A percentile compares a stretch with the other conserved stretches of the same genome.
phyloP scores from a whole-genome alignment of 2,329 filamentous ascomycete species.

The Hymenotorrendiella dingleyae region DNA sequence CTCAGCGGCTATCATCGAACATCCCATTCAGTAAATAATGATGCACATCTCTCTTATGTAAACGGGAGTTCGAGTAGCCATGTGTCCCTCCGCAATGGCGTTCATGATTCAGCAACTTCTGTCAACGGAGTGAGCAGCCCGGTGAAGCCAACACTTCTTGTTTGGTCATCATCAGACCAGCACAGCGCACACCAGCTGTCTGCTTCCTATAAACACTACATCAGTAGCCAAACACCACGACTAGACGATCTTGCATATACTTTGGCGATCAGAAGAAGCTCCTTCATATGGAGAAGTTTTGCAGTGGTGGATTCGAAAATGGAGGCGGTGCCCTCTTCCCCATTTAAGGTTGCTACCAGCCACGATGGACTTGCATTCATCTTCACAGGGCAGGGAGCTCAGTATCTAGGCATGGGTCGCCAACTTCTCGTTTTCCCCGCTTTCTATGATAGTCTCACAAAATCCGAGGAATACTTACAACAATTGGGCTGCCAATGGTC shows the following conservation, averaged over 20 bases:
- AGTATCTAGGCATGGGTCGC: slow-evolving; percentile 19
- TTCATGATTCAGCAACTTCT: too few relatives aligned
- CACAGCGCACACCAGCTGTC: not conserved
- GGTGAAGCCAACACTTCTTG: not conserved
- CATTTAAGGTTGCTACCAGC: slow-evolving; percentile 6
- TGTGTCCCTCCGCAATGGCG: too few relatives aligned
- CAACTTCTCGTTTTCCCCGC: slow-evolving; percentile 7
- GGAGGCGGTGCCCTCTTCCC: not conserved
- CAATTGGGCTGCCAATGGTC: not conserved
- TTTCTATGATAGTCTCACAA: not conserved
- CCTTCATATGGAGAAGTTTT: slow-evolving; percentile 16
- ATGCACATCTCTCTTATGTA: too few relatives aligned
- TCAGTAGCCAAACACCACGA: not conserved
- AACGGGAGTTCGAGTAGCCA: too few relatives aligned
- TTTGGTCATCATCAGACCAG: not conserved
- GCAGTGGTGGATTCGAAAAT: slow-evolving; percentile 4
- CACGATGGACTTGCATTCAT: slow-evolving; percentile 10
- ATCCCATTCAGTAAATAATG: too few relatives aligned
- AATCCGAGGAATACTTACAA: not conserved
- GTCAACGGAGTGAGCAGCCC: not conserved
- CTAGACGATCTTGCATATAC: slow-evolving; percentile 22
- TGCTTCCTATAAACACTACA: not conserved
- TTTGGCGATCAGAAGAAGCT: slow-evolving; percentile 15
- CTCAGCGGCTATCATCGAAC: too few relatives aligned
- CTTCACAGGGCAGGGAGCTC: slow-evolving; percentile 23